Base-by-base conservation (phyloP, 805 yeast species). In the Starmera quercuum region DNA sequence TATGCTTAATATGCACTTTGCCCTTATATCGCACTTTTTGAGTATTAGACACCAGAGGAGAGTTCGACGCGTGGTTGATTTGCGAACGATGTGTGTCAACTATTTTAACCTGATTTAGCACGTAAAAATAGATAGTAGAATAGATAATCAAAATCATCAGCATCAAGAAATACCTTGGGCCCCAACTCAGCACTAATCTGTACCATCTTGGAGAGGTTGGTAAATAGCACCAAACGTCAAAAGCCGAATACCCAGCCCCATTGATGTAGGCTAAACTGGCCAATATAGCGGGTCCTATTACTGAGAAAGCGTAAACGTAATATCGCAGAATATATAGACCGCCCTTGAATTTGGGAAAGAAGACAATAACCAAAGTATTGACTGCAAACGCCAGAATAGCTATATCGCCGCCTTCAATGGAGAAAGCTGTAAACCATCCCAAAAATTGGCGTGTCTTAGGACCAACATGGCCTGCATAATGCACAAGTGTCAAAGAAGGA, bases 321-420 rank as follows among this genome's bases (percentile, higher is more conserved):
- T 59, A 61, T 38, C 94, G 58, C 46, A 62, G 68, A 27, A 64
- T 61, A 50, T 71, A 83, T 10, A 87, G 62, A 0, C 95, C 95
- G 31, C 90, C 94, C 37, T 63, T 67, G 37, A 67, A 64, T 20
- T 63, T 65, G 1, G 90, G 85, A 38, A 64, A 62, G 54, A 84
- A 83, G 5, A 87, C 80, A 20, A 85, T 59, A 28, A 86, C 51
- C 19, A 76, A 84, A 8, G 90, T 81, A 57, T 87, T 95, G 12
- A 86, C 58, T 2, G 96, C 95, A 58, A 87, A 82, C 23, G 80
- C 69, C 21, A 85, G 61, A 33, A 86, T 87, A 13, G 92, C 87
- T 23, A 85, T 51, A 56, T 87, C 97, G 2, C 88, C 86, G 15
- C 95, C 95, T 56, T 84, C 94, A 11, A 83, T 80, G 16, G 85